Evolutionary conservation across 2,329 filamentous ascomycete genomes (phyloP).

Genomic region (Cordyceps pruinosa): DNA sequence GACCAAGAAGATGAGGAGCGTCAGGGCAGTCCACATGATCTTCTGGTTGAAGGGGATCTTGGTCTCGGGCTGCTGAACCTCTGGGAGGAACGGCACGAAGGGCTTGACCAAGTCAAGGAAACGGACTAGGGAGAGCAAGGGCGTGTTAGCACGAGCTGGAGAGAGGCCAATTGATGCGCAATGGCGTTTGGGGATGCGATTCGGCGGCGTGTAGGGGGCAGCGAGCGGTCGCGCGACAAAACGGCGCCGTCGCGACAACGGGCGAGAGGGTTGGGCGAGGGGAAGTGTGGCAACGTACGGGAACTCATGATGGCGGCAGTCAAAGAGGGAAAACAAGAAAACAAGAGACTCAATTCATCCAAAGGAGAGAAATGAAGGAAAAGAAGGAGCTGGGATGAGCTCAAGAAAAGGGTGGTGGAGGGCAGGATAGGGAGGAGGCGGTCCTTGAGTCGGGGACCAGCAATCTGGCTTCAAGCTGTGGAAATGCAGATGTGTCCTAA

Average conservation of each 20-base stretch:
- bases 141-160: conserved; percentile 21
- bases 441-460: conserved; percentile 23
- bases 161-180: conserved; percentile 16
- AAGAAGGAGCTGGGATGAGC: conserved; percentile 32
- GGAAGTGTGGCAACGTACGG: conserved; percentile 35
- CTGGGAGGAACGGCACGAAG: conserved; percentile 97
- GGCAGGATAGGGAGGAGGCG: conserved; percentile 29
- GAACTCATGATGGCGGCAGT: conserved; percentile 45
- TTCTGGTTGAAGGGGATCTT: conserved; percentile 99
- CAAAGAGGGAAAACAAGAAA: conserved; percentile 21
- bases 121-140: conserved; percentile 58
- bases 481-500: conserved; percentile 41
- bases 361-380: conserved; percentile 28
- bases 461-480: conserved; percentile 39
- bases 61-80: conserved; percentile 97
- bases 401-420: conserved; percentile 27
- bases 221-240: conserved; percentile 8
- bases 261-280: neutral
- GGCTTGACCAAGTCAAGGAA: conserved; percentile 99
- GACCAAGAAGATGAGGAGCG: conserved; percentile 96
- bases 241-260: neutral
- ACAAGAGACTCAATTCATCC: conserved; percentile 35
- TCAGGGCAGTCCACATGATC: conserved; percentile 91
- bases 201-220: conserved; percentile 17
- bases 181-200: conserved; percentile 19